phyloP scores from a whole-genome alignment of 2,329 filamentous ascomycete genomes.

The Phyllosticta citriasiana region DNA sequence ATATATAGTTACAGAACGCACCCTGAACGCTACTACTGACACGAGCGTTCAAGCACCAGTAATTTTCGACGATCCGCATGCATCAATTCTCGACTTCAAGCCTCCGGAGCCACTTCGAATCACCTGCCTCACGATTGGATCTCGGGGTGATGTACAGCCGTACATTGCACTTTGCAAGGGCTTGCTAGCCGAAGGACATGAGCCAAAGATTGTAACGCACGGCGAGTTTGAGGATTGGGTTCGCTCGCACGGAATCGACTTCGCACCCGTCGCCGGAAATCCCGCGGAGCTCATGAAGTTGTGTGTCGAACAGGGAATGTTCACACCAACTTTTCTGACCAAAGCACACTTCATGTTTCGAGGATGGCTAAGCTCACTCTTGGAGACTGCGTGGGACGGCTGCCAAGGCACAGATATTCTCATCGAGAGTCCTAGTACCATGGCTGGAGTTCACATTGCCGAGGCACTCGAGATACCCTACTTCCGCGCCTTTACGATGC shows the following conservation, averaged over 20 bases:
- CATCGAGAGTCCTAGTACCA: constrained; percentile 91
- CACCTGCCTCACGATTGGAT: constrained; percentile 92
- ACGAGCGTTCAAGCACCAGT: constrained; percentile 42
- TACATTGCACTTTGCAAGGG: constrained; percentile 96
- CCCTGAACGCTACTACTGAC: not conserved
- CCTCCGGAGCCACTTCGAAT: constrained; percentile 69
- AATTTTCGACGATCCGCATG: constrained; percentile 78
- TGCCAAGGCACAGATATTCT: constrained; percentile 82
- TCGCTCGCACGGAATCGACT: constrained; percentile 86
- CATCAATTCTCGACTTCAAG: constrained; percentile 86
- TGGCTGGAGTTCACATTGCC: constrained; percentile 96
- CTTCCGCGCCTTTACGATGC: constrained; percentile 97
- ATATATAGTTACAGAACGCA: not conserved
- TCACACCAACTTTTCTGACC: constrained; percentile 80
- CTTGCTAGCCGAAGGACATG: constrained; percentile 77
- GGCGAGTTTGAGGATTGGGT: constrained; percentile 84
- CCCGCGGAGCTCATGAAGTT: constrained; percentile 91
- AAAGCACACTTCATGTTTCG: constrained; percentile 70
- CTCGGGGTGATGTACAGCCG: constrained; percentile 89
- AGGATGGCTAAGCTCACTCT: constrained; percentile 86
- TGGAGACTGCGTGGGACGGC: constrained; percentile 69
- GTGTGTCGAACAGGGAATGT: constrained; percentile 95
- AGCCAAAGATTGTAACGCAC: constrained; percentile 81
- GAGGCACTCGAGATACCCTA: constrained; percentile 90
- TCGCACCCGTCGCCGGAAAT: constrained; percentile 78